phyloP scores from a whole-genome alignment of 192 early-diverging fungal species.

The Coemansia sp. region DNA sequence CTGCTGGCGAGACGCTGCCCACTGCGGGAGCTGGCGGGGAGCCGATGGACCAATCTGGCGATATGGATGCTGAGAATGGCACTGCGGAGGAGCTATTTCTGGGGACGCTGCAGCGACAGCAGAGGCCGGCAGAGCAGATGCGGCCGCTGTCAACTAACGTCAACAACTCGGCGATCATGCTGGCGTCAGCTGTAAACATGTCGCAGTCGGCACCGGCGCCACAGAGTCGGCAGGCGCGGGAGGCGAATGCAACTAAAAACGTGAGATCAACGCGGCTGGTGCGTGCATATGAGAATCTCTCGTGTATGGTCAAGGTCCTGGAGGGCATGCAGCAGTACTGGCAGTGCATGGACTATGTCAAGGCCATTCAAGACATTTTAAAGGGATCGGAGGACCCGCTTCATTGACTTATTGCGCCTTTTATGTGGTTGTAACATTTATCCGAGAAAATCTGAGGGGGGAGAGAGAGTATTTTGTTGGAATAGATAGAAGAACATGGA shows the following conservation, averaged over 20 bases:
- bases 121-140: slow-evolving; percentile 27
- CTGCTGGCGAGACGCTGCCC: not conserved
- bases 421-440: not conserved
- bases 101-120: slow-evolving; percentile 13
- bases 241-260: slow-evolving; percentile 29
- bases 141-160: slow-evolving; percentile 48
- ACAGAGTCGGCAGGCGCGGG: not conserved
- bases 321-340: slow-evolving; percentile 57
- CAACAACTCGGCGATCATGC: slow-evolving; percentile 45
- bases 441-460: not conserved
- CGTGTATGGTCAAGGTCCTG: slow-evolving; percentile 53
- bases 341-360: slow-evolving; percentile 56
- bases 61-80: not conserved
- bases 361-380: slow-evolving; percentile 39
- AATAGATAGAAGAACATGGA: too few relatives aligned
- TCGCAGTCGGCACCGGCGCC: slow-evolving; percentile 24
- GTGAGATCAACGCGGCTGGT: slow-evolving; percentile 29
- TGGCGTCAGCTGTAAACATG: slow-evolving; percentile 36
- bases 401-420: slow-evolving; percentile 8
- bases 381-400: slow-evolving; percentile 48
- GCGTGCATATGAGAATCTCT: slow-evolving; percentile 50
- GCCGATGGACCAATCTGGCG: not conserved
- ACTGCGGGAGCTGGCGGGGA: not conserved
- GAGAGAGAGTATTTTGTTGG: too few relatives aligned
- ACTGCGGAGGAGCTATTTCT: not conserved